A percentile compares a stretch with the other conserved stretches of the same genome.
Conservation (phyloP, 192 early-diverging fungal species). For the Geranomyces michiganensis region DNA sequence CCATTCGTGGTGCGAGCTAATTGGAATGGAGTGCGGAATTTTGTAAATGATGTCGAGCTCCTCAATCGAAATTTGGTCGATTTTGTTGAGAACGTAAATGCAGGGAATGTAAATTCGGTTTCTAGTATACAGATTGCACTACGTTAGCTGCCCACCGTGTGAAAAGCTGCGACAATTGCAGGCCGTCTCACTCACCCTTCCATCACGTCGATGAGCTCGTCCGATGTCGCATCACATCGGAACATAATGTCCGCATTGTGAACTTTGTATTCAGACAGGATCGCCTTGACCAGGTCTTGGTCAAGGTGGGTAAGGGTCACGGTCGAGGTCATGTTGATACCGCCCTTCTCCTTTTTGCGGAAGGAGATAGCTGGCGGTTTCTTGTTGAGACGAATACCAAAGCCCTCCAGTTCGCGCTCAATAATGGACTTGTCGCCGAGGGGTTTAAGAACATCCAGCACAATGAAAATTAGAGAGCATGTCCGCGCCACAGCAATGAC, state of each 20-base stretch:
- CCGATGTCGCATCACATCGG: slow-evolving; percentile 90
- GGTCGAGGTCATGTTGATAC: slow-evolving; percentile 92
- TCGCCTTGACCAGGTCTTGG: slow-evolving; percentile 88
- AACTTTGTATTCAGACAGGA: slow-evolving; percentile 92
- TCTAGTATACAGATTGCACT: slow-evolving; percentile 15
- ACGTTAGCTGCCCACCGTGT: too few relatives aligned
- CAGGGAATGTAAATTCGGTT: slow-evolving; percentile 93
- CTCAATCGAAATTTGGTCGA: slow-evolving; percentile 95
- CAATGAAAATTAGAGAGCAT: slow-evolving; percentile 95
- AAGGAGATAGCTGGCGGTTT: slow-evolving; percentile 93
- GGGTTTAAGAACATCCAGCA: slow-evolving; percentile 96
- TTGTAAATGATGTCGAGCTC: slow-evolving; percentile 96
- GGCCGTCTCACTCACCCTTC: slow-evolving; percentile 77
- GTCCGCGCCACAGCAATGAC: slow-evolving; percentile 97
- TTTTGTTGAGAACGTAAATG: slow-evolving; percentile 98
- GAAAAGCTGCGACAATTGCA: too few relatives aligned
- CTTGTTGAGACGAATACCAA: slow-evolving; percentile 97
- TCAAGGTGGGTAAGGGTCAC: slow-evolving; percentile 88
- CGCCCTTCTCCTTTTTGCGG: slow-evolving; percentile 98
- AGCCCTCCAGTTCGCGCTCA: slow-evolving; percentile 95
- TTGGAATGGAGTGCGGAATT: slow-evolving; percentile 89
- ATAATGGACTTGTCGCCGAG: slow-evolving; percentile 92
- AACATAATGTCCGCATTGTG: slow-evolving; percentile 95
- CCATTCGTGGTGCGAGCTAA: slow-evolving; percentile 69
- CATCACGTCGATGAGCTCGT: slow-evolving; percentile 97